These are phyloP conservation scores for Gryganskiella cystojenkinii DNA, from an alignment of 192 early-diverging fungal genomes.

Conservation along the genomic window DNA sequence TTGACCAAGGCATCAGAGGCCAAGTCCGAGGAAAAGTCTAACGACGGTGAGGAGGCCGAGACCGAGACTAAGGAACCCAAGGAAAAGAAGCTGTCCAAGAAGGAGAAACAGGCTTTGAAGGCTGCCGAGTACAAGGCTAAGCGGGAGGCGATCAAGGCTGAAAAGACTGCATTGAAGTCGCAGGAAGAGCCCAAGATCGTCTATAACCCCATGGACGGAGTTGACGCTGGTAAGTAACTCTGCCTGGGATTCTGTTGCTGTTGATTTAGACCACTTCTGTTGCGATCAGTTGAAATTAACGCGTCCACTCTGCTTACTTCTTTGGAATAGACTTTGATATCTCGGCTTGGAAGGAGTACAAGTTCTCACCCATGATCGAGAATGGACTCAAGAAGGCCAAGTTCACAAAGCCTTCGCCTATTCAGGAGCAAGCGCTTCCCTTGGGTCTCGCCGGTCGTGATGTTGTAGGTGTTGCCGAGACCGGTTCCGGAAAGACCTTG, in stretches of 20 bases:
- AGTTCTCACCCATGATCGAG: slow-evolving; percentile 65
- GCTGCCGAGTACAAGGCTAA: slow-evolving; percentile 33
- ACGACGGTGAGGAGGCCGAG: background rate
- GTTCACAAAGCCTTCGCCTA: slow-evolving; percentile 86
- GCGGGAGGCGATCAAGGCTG: slow-evolving; percentile 22
- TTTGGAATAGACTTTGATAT: slow-evolving; percentile 65
- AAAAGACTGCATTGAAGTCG: slow-evolving; percentile 20
- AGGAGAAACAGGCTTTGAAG: slow-evolving; percentile 34
- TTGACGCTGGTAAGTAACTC: slow-evolving; percentile 47
- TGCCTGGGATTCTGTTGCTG: background rate
- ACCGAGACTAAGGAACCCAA: background rate
- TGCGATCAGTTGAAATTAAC: background rate
- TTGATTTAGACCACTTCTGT: background rate
- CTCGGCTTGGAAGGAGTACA: slow-evolving; percentile 78
- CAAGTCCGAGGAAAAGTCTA: background rate
- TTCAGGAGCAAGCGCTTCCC: slow-evolving; percentile 83
- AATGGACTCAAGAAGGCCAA: slow-evolving; percentile 76
- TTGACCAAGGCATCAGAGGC: slow-evolving; percentile 12
- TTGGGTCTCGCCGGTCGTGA: slow-evolving; percentile 80
- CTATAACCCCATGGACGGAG: slow-evolving; percentile 48
- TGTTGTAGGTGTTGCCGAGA: slow-evolving; percentile 93
- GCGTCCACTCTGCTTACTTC: background rate
- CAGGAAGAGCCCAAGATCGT: slow-evolving; percentile 18
- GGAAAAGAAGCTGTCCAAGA: slow-evolving; percentile 34
- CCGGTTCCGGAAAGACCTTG: slow-evolving; percentile 95